phyloP scores from a whole-genome alignment of 306 rosid species.

The Vigna radiata region DNA sequence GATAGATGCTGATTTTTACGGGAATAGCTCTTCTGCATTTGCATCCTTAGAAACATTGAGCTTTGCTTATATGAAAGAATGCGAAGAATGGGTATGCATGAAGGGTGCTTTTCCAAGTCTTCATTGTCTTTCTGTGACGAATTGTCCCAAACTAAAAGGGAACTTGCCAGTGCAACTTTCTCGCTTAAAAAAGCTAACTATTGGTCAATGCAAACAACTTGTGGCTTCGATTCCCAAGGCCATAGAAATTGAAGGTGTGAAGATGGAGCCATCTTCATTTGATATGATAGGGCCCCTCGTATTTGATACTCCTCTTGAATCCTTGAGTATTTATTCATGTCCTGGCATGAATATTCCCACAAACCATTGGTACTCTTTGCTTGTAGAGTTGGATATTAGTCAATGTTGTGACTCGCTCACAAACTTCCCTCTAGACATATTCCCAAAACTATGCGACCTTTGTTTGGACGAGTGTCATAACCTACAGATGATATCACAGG shows the following conservation, averaged over 20 bases:
- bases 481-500: neutral
- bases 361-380: neutral
- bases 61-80: neutral
- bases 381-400: neutral
- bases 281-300: neutral
- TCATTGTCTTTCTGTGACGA: neutral
- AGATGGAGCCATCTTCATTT: neutral
- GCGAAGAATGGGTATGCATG: constrained; percentile 1
- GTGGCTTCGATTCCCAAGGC: neutral
- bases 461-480: neutral
- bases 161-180: neutral
- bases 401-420: neutral
- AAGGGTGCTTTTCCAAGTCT: neutral
- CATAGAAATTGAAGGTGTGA: neutral
- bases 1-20: neutral
- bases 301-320: neutral
- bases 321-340: neutral
- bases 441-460: neutral
- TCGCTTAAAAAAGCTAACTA: rapidly evolving
- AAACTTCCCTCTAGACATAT: neutral
- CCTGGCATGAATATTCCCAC: neutral
- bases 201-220: neutral
- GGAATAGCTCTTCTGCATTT: neutral
- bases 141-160: neutral
- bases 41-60: neutral